Conservation (phyloP, 768 basidiomycete genomes). For the Mycena metata region DNA sequence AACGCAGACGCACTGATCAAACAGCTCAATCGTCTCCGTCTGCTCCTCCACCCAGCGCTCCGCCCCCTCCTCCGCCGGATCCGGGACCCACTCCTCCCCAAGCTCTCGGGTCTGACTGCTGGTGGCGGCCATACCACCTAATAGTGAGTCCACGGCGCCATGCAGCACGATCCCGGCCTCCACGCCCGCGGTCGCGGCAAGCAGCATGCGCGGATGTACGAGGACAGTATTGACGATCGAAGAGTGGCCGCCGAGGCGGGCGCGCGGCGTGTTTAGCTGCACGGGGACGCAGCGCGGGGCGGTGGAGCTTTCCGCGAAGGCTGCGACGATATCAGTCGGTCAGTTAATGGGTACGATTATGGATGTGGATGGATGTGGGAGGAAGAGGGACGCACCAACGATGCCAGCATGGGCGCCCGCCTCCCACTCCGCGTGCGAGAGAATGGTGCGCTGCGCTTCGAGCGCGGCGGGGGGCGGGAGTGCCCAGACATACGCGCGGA, state of each 20-base stretch:
- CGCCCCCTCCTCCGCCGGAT: not conserved
- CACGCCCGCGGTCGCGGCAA: conserved; percentile 79
- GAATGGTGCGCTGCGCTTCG: conserved; percentile 57
- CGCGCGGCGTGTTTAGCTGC: conserved; percentile 73
- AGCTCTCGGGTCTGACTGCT: conserved; percentile 16
- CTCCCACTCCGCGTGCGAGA: conserved; percentile 63
- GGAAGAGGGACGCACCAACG: conserved; percentile 52
- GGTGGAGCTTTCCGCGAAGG: conserved; percentile 58
- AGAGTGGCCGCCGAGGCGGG: conserved; percentile 73
- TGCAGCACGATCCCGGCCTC: conserved; percentile 80
- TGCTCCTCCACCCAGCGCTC: conserved; percentile 3
- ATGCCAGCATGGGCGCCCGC: conserved; percentile 48
- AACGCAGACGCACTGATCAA: conserved; percentile 24
- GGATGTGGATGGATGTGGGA: not conserved
- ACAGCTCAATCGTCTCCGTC: conserved; percentile 20
- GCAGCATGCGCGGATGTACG: conserved; percentile 78
- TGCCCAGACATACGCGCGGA: conserved; percentile 83
- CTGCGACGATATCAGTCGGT: conserved; percentile 44
- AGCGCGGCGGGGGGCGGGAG: conserved; percentile 68
- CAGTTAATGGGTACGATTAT: not conserved
- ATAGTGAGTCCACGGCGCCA: conserved; percentile 55
- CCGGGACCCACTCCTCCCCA: conserved; percentile 21
- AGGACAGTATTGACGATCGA: conserved; percentile 84
- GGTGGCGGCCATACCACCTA: conserved; percentile 24
- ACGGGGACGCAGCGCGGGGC: conserved; percentile 68